Evolutionary conservation across 306 rosid species (phyloP), one percentile per base, ranked within the genome.

Genomic region (Astragalus membranaceus): DNA sequence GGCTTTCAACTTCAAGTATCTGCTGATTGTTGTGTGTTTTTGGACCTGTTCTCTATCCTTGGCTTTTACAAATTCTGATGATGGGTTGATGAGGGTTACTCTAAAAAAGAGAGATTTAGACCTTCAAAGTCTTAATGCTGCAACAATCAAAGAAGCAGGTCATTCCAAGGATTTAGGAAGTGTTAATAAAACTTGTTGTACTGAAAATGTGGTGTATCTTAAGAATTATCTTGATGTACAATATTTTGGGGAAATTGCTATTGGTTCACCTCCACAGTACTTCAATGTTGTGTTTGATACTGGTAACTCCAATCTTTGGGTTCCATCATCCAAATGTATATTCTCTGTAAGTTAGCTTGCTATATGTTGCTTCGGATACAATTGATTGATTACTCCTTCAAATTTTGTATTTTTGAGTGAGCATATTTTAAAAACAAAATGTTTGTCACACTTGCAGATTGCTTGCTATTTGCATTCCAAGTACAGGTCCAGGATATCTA

Each of bases 231-330:
- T 74, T 37, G 96, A 84, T 82, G 81, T 78, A 9, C 93, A 87
- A 64, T 90, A 74, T 80, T 90, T 60, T 85, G 96, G 93, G 46
- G 93, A 85, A 79, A 87, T 90, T 53, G 73, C 85, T 42, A 87
- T 90, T 63, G 96, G 96, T 47, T 70, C 96, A 7, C 96, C 96
- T 44, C 84, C 85, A 39, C 93, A 87, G 54, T 66, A 49, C 60
- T 84, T 90, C 72, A 57, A 66, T 68, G 93, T 89, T 69, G 88
- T 89, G 39, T 89, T 89, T 75, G 96, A 89, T 55, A 89, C 96
- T 16, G 96, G 93, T 1, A 87, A 91, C 78, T 82, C 93, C 30
- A 87, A 87, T 72, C 85, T 89, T 30, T 89, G 96, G 96, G 89
- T 89, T 54, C 96, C 93, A 5, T 89, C 96, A 62, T 83, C 93